Evolutionary conservation across 148 eudicot genomes (phyloP).

Genomic region (Dianthus caryophyllus): DNA sequence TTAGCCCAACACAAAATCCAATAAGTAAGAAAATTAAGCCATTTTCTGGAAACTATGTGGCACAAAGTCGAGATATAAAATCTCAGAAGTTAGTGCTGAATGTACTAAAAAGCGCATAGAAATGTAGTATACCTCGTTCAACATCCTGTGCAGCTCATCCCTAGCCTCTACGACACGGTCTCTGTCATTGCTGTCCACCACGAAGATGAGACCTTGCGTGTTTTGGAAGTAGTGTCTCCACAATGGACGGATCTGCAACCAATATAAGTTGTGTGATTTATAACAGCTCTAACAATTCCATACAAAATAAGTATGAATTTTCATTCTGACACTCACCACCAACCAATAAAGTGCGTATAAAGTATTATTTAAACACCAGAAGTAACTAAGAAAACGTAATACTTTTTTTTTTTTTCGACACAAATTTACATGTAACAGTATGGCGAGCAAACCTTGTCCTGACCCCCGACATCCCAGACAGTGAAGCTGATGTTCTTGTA

Average conservation of each 20-base stretch:
- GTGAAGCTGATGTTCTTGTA: conserved; percentile 75
- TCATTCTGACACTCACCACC: background rate
- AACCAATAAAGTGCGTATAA: conserved; percentile 1
- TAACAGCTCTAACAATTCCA: background rate
- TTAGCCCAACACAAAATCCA: conserved; percentile 2
- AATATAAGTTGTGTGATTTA: conserved; percentile 3
- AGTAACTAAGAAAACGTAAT: background rate
- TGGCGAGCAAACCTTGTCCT: conserved; percentile 49
- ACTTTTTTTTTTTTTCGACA: too few relatives aligned
- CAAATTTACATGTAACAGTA: background rate
- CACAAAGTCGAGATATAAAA: background rate
- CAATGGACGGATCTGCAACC: conserved; percentile 72
- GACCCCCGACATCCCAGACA: conserved; percentile 79
- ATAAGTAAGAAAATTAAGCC: background rate
- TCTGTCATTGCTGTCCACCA: conserved; percentile 81
- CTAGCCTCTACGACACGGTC: conserved; percentile 79
- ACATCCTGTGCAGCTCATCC: conserved; percentile 77
- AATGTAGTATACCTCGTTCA: conserved; percentile 51
- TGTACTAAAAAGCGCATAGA: background rate
- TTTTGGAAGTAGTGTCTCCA: conserved; percentile 87
- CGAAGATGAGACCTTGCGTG: conserved; percentile 74
- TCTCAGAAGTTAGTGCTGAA: background rate
- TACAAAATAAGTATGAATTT: background rate
- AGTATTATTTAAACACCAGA: too few relatives aligned
- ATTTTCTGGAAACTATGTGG: background rate